Evolutionary conservation across 2,329 filamentous ascomycete genomes (phyloP).

Genomic region (Aspergillus ochraceoroseus): DNA sequence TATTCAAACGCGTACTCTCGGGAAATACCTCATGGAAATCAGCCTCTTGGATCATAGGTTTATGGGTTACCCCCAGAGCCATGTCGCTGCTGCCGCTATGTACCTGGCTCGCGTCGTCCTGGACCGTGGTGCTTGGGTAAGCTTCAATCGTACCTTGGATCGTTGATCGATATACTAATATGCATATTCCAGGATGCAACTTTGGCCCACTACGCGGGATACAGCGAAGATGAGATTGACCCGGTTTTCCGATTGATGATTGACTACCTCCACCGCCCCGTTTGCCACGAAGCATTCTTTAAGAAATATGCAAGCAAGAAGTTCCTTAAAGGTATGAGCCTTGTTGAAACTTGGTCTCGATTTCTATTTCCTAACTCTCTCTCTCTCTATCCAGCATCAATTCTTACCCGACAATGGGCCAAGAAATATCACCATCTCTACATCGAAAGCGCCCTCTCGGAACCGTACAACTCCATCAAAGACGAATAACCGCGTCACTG

Average conservation of each 20-base stretch:
- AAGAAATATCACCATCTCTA: constrained; percentile 62
- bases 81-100: constrained; percentile 89
- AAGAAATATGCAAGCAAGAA: constrained; percentile 99
- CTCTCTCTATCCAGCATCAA: constrained; percentile 60
- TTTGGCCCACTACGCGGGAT: constrained; percentile 84
- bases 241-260: constrained; percentile 93
- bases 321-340: constrained; percentile 82
- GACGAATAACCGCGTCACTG: constrained; percentile 29
- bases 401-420: constrained; percentile 86
- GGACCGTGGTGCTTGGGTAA: constrained; percentile 84
- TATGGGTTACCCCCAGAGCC: constrained; percentile 81
- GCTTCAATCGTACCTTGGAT: constrained; percentile 30
- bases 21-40: constrained; percentile 97
- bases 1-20: constrained; percentile 92
- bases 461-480: constrained; percentile 33
- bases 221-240: constrained; percentile 85
- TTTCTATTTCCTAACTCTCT: constrained; percentile 21
- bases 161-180: constrained; percentile 19
- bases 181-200: constrained; percentile 65
- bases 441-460: constrained; percentile 32
- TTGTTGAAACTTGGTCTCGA: neutral
- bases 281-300: constrained; percentile 95
- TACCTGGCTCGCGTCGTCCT: constrained; percentile 87
- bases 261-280: constrained; percentile 86
- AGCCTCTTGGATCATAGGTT: constrained; percentile 92